A percentile compares a stretch with the other conserved stretches of the same genome.
These are phyloP conservation scores for Globisporangium apiculatum DNA, from an alignment of 352 stramenopile species.

Conservation along the genomic window DNA sequence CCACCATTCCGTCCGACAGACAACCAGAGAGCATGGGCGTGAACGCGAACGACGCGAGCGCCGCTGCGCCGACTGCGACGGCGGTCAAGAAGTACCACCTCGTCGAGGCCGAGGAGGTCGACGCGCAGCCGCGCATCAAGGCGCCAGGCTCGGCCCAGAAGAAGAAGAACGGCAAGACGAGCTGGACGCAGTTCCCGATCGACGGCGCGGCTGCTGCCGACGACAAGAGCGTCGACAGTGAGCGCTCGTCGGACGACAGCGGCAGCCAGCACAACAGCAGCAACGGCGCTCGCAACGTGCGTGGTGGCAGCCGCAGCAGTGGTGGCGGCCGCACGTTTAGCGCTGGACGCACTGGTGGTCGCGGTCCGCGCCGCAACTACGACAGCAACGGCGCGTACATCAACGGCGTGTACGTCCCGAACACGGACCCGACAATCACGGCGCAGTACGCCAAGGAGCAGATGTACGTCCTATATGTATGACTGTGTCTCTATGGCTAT, in stretches of 20 bases:
- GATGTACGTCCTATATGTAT: conserved; percentile 49
- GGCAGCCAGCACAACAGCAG: conserved; percentile 7
- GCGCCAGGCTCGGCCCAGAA: conserved; percentile 6
- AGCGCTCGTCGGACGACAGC: conserved; percentile 3
- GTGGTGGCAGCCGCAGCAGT: conserved; percentile 14
- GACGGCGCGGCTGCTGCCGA: conserved; percentile 13
- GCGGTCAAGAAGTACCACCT: conserved; percentile 75
- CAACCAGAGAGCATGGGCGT: conserved; percentile 17
- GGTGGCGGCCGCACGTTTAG: conserved; percentile 6
- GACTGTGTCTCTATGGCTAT: background rate
- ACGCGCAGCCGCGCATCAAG: conserved; percentile 15
- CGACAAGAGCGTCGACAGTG: conserved; percentile 14
- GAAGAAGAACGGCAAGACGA: conserved; percentile 69
- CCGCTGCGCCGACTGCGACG: conserved; percentile 8
- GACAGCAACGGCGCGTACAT: conserved; percentile 59
- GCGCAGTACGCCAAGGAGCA: conserved; percentile 77
- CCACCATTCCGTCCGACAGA: background rate
- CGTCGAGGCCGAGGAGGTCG: conserved; percentile 79
- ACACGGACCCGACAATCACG: conserved; percentile 55
- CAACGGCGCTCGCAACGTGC: conserved; percentile 20
- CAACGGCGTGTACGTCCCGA: conserved; percentile 79
- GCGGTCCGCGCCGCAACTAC: conserved; percentile 30
- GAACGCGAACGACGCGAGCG: conserved; percentile 22
- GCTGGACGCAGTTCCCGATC: conserved; percentile 64
- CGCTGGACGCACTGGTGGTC: conserved; percentile 5